Evolutionary conservation across 1,139 yeast species (phyloP), one percentile per base, ranked within the genome.

Genomic region (Geotrichum carabidarum): DNA sequence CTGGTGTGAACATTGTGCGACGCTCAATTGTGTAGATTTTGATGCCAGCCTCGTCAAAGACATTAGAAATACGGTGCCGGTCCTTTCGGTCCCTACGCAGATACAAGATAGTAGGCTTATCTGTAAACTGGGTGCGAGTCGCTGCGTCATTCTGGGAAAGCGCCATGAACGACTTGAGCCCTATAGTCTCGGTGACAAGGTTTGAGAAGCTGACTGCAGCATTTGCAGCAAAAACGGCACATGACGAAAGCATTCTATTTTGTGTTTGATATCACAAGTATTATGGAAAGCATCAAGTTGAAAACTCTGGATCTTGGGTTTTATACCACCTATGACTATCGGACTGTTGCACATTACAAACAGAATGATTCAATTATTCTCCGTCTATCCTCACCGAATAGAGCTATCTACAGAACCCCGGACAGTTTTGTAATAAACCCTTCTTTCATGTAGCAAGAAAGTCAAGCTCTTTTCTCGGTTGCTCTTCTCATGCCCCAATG

Each of bases 11-110:
- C 8, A 77, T 66, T n/a, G 80, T 73, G 58, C 73, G 71, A 48
- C 84, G 71, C 67, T 81, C 84, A 64, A 81, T 71, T 2, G 81
- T 72, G 64, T 76, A 81, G 4, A 73, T 65, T 59, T 77, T 76
- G 31, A 64, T 66, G 14, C 74, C 74, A 18, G 79, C 77, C 31
- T 68, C 68, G 60, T 76, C 77, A 63, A 78, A 82, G 2, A 82
- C 81, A 60, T 77, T 79, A 49, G 79, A 73, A 27, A 69, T 66
- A 27, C 76, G 74, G 53, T 73, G 74, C 49, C 74, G 72, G 60
- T 76, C 78, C 32, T 70, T 73, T 55, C 80, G 71, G 56, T 79
- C 82, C 42, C 80, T 73, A 53, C 85, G 76, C 42, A 81, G 67
- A 59, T 71, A 72, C 60, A 72, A 72, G 2, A 73, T 74, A 17